Evolutionary conservation across 331 rosid species (phyloP).

Genomic region (Stylosanthes scabra): DNA sequence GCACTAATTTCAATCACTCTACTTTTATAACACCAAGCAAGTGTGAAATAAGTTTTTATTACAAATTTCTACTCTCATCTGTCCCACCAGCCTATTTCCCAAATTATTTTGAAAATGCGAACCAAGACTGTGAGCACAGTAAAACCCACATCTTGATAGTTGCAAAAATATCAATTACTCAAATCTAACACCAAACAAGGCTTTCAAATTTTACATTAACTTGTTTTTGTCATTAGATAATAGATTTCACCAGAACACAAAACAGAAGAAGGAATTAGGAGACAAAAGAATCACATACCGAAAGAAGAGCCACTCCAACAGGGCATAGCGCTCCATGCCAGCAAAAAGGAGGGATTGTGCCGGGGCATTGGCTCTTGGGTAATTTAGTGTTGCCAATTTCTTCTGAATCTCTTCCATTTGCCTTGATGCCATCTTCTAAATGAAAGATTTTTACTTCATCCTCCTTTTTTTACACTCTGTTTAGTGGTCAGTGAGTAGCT

Average conservation of each 20-base stretch:
- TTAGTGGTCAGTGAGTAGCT: no score
- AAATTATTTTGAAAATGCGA: neutral
- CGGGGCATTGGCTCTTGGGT: slow-evolving; percentile 89
- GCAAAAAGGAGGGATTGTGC: slow-evolving; percentile 93
- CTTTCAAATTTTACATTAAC: neutral
- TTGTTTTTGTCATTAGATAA: slow-evolving; percentile 5
- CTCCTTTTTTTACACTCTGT: no score
- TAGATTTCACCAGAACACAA: no score
- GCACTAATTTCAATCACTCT: neutral
- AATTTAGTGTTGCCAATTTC: slow-evolving; percentile 72
- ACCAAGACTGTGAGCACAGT: slow-evolving; percentile 1
- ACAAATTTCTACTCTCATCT: slow-evolving; percentile 19
- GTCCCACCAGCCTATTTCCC: slow-evolving; percentile 7
- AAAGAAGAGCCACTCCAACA: slow-evolving; percentile 98
- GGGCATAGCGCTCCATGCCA: slow-evolving; percentile 97
- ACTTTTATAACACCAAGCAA: neutral
- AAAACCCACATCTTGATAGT: slow-evolving; percentile 4
- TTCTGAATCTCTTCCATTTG: slow-evolving; percentile 96
- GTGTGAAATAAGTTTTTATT: neutral
- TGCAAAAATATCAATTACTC: neutral
- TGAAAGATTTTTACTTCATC: no score
- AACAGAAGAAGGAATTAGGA: neutral
- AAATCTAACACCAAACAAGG: neutral
- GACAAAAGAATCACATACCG: slow-evolving; percentile 44
- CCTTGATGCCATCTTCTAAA: slow-evolving; percentile 64